phyloP scores from a whole-genome alignment of 2,329 filamentous ascomycete genomes.

The Chaetomiaceae sp. region DNA sequence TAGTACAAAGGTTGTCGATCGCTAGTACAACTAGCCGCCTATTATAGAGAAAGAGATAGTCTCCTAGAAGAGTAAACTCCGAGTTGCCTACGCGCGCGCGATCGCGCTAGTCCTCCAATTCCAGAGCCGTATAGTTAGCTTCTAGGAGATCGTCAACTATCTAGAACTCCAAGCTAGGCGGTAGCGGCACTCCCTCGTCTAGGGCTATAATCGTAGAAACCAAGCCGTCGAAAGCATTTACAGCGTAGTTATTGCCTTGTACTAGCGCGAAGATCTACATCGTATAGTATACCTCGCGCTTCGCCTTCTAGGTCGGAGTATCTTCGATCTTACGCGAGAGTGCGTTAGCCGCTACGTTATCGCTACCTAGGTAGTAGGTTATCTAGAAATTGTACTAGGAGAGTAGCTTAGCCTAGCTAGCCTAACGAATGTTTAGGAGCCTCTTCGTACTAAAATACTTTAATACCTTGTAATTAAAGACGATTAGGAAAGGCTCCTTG shows the following conservation, averaged over 20 bases:
- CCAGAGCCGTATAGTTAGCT: not conserved
- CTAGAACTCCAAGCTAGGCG: not conserved
- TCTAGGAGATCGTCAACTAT: not conserved
- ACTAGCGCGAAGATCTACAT: too few species aligned
- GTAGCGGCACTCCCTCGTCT: not conserved
- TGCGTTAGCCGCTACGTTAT: not conserved
- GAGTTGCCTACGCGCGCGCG: not conserved
- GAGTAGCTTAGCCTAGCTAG: too few species aligned
- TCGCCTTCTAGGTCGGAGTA: too few species aligned
- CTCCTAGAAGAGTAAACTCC: not conserved
- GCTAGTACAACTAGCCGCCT: not conserved
- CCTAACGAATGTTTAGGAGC: too few species aligned
- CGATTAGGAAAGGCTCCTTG: not conserved
- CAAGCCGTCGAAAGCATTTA: too few species aligned
- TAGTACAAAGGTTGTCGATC: too few species aligned
- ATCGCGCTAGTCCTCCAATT: not conserved
- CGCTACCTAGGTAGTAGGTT: not conserved
- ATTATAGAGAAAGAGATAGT: not conserved
- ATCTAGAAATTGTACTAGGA: too few species aligned
- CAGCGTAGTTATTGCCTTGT: too few species aligned
- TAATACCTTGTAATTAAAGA: not conserved
- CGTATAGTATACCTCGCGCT: too few species aligned
- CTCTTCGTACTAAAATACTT: too few species aligned
- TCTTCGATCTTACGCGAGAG: too few species aligned
- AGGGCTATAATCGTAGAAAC: not conserved